Evolutionary conservation across 208 protist species (phyloP), one percentile per base, ranked within the genome.

Genomic region (Acanthamoeba culbertsoni): DNA sequence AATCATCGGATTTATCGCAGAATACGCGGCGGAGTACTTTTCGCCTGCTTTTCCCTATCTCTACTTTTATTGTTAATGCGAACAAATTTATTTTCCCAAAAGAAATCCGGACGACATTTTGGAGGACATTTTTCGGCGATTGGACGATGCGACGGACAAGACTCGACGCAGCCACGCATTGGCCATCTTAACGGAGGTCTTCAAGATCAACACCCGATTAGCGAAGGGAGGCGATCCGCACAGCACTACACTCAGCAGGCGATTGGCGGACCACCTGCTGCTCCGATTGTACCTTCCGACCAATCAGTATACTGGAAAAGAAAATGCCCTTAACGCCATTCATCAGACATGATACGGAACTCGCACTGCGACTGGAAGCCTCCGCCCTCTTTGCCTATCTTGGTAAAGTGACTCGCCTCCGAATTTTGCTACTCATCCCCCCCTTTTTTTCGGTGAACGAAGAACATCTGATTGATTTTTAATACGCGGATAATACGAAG

Each of bases 1-100:
- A 45, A 65, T 90, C 42, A 90, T 90, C 46, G 82, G 82, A 3
- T 90, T 90, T 37, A 90, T 90, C 33, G 82, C 82, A 14, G 82
- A 90, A 68, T 90, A 68, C 42, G 51, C 82, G 0, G 82, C 82
- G 8, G 59, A 31, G 82, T 90, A 90, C 35, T 33, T 14, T 35
- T 53, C 7, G 45, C 7, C 45, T 7, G 35, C 51, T 31, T n/a
- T 26, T 82, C 82, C 5, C 53, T 59, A 8, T 16, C 20, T 42
- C 53, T 26, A 48, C 43, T 12, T 31, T 46, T 12, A 46, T 77
- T 7, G n/a, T 46, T 40, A 46, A 45, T 5, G 12, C 4, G 31
- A 48, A 28, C 31, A 48, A 57, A 7, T 57, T 6, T 35, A 0
- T 20, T 0, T 35, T 0, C 31, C 7, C 20, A 0, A 31, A 6